Conservation (phyloP, 2,329 filamentous ascomycete genomes). For the Fusarium longipes region DNA sequence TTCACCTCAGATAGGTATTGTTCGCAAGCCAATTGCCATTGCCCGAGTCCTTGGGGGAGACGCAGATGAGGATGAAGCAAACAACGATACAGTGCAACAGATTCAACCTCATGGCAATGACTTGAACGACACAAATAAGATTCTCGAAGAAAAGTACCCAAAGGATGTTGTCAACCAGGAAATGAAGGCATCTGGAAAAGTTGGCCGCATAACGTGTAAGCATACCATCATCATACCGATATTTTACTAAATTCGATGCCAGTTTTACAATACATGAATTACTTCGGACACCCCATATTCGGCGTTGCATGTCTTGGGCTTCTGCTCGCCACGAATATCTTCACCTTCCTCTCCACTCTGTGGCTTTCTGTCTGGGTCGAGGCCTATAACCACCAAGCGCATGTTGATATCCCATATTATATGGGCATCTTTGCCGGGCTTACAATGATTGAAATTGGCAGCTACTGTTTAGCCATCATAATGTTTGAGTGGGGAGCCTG, state of each 20-base stretch:
- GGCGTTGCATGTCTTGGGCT: slow-evolving; percentile 54
- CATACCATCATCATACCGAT: neutral
- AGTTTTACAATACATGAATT: slow-evolving; percentile 64
- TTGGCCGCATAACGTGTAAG: slow-evolving; percentile 59
- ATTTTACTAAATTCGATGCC: slow-evolving; percentile 27
- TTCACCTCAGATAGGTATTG: slow-evolving; percentile 59
- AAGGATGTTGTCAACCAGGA: slow-evolving; percentile 61
- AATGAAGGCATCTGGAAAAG: slow-evolving; percentile 59
- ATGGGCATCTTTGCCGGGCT: slow-evolving; percentile 63
- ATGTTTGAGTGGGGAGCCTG: slow-evolving; percentile 67
- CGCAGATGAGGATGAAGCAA: slow-evolving; percentile 50
- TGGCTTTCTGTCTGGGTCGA: slow-evolving; percentile 67
- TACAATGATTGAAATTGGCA: slow-evolving; percentile 56
- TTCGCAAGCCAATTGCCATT: slow-evolving; percentile 58
- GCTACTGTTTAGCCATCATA: slow-evolving; percentile 57
- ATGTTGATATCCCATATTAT: slow-evolving; percentile 62
- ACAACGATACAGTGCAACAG: slow-evolving; percentile 42
- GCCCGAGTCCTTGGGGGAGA: slow-evolving; percentile 53
- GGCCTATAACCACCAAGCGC: slow-evolving; percentile 58
- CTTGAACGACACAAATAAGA: slow-evolving; percentile 49
- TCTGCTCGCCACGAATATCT: slow-evolving; percentile 56
- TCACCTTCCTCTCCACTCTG: slow-evolving; percentile 56
- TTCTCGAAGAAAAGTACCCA: slow-evolving; percentile 51
- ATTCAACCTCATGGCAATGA: slow-evolving; percentile 46
- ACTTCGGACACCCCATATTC: slow-evolving; percentile 61